A percentile compares a stretch with the other conserved stretches of the same genome.
phyloP scores from a whole-genome alignment of 23 red algal genomes.

The Gracilaria domingensis region DNA sequence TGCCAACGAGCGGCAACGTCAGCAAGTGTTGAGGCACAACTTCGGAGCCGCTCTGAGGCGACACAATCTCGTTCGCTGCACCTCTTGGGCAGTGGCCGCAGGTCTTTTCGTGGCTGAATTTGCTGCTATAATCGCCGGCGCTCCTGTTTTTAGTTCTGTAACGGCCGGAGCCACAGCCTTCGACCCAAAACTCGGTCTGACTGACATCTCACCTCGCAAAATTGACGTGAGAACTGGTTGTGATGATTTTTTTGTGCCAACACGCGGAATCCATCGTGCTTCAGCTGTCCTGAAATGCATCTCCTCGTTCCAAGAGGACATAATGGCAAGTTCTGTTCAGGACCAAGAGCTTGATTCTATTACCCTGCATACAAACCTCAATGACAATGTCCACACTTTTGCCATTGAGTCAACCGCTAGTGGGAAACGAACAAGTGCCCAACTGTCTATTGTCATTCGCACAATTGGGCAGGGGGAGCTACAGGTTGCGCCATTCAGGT shows the following conservation, averaged over 20 bases:
- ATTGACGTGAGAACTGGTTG: neutral
- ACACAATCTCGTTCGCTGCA: neutral
- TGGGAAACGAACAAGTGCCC: neutral
- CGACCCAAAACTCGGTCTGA: neutral
- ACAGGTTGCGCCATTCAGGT: neutral
- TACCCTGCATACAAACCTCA: neutral
- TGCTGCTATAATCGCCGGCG: neutral
- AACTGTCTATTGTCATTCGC: neutral
- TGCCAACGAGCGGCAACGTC: neutral
- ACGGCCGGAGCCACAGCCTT: neutral
- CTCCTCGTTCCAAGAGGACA: neutral
- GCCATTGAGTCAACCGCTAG: neutral
- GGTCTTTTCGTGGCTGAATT: neutral
- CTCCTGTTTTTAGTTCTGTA: neutral
- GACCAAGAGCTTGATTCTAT: neutral
- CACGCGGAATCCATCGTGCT: neutral
- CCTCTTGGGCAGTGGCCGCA: neutral
- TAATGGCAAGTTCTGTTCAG: neutral
- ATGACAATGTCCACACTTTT: neutral
- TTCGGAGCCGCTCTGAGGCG: neutral
- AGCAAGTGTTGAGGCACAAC: neutral
- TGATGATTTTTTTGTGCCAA: slow-evolving; percentile 17
- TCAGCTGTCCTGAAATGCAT: neutral
- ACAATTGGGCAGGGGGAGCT: neutral
- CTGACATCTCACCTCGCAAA: neutral